These are phyloP conservation scores for Extremus antarcticus DNA, from an alignment of 495 filamentous ascomycete genomes.

Conservation along the genomic window DNA sequence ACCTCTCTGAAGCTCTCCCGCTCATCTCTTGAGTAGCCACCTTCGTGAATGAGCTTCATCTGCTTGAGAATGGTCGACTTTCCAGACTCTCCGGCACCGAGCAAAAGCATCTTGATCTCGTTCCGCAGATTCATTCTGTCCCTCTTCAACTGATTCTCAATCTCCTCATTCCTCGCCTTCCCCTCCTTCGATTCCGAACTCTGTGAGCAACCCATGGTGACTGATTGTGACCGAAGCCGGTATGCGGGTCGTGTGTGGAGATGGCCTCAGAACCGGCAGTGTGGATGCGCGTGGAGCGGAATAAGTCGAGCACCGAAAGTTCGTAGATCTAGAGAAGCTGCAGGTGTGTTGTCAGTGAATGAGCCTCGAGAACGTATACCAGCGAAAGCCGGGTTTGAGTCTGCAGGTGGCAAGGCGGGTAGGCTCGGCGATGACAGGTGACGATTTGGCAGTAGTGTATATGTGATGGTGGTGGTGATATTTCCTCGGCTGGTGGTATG, in stretches of 20 bases:
- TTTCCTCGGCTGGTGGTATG: not conserved
- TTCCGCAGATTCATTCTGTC: slow-evolving; percentile 94
- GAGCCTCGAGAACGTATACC: not conserved
- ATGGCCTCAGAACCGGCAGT: not conserved
- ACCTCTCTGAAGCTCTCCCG: slow-evolving; percentile 54
- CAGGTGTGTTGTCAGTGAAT: not conserved
- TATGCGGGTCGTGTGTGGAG: not conserved
- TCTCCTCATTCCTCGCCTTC: slow-evolving; percentile 94
- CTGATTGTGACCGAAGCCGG: slow-evolving; percentile 18
- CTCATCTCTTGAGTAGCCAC: slow-evolving; percentile 68
- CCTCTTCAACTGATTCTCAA: slow-evolving; percentile 92
- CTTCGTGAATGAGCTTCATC: slow-evolving; percentile 89
- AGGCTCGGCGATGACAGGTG: not conserved
- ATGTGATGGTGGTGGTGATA: not conserved
- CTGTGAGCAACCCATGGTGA: slow-evolving; percentile 98
- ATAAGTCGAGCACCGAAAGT: not conserved
- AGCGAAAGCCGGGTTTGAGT: not conserved
- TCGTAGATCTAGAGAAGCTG: not conserved
- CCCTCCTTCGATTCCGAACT: slow-evolving; percentile 99
- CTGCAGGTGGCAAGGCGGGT: not conserved
- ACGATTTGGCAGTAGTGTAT: not conserved
- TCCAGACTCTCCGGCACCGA: slow-evolving; percentile 98
- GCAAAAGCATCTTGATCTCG: slow-evolving; percentile 98
- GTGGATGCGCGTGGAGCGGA: not conserved
- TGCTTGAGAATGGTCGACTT: slow-evolving; percentile 99